Base-by-base conservation (phyloP, 2,329 filamentous ascomycete genomes). In the Apiospora marii region DNA sequence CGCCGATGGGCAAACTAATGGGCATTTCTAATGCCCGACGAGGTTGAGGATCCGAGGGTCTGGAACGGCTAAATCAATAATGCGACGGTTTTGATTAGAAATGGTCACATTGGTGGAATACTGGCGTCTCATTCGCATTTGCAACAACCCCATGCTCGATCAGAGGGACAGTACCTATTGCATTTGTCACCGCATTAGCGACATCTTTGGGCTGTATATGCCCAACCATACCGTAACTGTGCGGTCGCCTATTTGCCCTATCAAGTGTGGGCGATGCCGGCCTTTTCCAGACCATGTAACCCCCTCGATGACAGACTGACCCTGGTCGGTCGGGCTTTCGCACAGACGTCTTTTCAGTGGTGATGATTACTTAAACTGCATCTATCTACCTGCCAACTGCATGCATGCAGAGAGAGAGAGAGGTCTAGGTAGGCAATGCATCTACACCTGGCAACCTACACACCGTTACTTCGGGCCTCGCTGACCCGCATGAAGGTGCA, bases 51-150 rank as follows among this genome's bases (percentile, higher is more conserved):
- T 41, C 58, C 58, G 58, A 64, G 58, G 22, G 58, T 14, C 41
- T 41, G 58, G 58, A n/a, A 64, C 58, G 34, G 58, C 34, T 64
- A 64, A 64, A 41, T 24, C 58, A 64, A 64, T 12, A n/a, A 64
- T 64, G 58, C 34, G 34, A 41, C 58, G 6, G 7, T 13, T 41
- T 64, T 64, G 58, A 64, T 64, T 64, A n/a, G 19, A n/a, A 22
- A 64, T 41, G 58, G 58, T 41, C 58, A 64, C 58, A 64, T 41
- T 64, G 19, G 58, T 64, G 58, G n/a, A 41, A 41, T 64, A 5
- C 19, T 64, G 19, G 6, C 13, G 58, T 41, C 58, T 64, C 58
- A 64, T 64, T 64, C 34, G 58, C 34, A 10, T 64, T 64, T 37
- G 22, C 58, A 5, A n/a, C 58, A n/a, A 41, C 30, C 34, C 58